Conservation (phyloP, 164 flowering plant species). For the Magnolia officinalis region DNA sequence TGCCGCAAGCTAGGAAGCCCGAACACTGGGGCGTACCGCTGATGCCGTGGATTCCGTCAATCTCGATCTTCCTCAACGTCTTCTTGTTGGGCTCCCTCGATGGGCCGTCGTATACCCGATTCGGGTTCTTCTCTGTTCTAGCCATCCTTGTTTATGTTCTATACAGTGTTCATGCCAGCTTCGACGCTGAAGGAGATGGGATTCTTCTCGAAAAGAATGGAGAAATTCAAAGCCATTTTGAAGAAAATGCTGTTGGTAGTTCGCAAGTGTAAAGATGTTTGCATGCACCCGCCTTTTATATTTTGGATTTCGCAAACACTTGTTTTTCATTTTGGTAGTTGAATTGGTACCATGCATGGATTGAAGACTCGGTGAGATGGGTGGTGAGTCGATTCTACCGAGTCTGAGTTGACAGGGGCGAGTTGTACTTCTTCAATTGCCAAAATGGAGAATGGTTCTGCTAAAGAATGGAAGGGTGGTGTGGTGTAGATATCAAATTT, state of each 20-base stretch:
- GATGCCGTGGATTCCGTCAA: conserved; percentile 89
- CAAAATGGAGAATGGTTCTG: too few species aligned
- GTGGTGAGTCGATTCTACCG: too few species aligned
- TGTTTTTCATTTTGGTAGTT: neutral
- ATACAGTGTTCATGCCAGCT: conserved; percentile 86
- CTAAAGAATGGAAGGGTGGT: too few species aligned
- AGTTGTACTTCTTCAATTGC: too few species aligned
- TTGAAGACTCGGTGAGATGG: too few species aligned
- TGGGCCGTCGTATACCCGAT: conserved; percentile 67
- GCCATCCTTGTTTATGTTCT: conserved; percentile 58
- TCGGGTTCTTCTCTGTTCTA: conserved; percentile 64
- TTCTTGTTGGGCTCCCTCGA: conserved; percentile 78
- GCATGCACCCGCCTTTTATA: neutral
- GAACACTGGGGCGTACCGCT: conserved; percentile 88
- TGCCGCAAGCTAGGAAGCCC: conserved; percentile 68
- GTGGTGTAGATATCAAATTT: too few species aligned
- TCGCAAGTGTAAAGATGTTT: conserved; percentile 11
- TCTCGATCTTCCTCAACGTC: conserved; percentile 72
- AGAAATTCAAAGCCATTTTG: conserved; percentile 9
- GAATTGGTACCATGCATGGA: neutral
- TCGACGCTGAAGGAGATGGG: conserved; percentile 62
- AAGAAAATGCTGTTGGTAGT: neutral
- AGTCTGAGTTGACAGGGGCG: too few species aligned
- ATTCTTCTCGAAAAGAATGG: conserved; percentile 26
- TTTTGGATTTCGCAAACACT: neutral